Percentiles rank a stretch among this genome's conserved stretches.
Conservation (phyloP, 768 basidiomycete genomes). For the Aureoboletus auriporus region DNA sequence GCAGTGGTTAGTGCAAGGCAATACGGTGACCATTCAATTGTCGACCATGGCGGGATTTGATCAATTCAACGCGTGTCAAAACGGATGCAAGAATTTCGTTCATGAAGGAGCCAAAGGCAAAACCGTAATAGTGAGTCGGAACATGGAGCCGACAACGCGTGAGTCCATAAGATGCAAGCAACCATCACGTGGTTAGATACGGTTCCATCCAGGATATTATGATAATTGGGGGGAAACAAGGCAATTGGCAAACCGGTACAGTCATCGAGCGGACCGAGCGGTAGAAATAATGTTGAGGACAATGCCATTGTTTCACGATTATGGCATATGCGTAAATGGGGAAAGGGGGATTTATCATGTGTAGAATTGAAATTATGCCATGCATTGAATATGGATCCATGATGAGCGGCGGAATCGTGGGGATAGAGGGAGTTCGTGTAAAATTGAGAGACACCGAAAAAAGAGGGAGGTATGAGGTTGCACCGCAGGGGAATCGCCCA, state of each 20-base stretch:
- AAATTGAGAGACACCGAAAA: slow-evolving; percentile 6
- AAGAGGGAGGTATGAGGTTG: not conserved
- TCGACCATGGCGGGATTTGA: slow-evolving; percentile 1
- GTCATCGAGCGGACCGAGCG: not conserved
- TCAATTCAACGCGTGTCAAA: not conserved
- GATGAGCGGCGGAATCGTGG: slow-evolving; percentile 20
- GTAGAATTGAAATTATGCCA: not conserved
- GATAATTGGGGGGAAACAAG: not conserved
- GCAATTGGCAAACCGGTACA: not conserved
- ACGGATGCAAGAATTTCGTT: not conserved
- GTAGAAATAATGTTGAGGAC: not conserved
- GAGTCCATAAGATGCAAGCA: too few species aligned
- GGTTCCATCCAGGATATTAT: not conserved
- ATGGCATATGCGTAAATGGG: slow-evolving; percentile 8
- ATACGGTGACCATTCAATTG: not conserved
- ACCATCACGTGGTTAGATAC: too few species aligned
- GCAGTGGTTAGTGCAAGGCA: not conserved
- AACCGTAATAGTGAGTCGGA: not conserved
- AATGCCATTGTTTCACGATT: not conserved
- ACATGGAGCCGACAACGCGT: not conserved
- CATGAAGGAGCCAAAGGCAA: not conserved
- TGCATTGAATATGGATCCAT: slow-evolving; percentile 9
- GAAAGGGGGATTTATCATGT: slow-evolving; percentile 6
- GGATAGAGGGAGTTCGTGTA: slow-evolving; percentile 11
- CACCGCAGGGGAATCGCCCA: not conserved